Evolutionary conservation across 805 yeast genomes (phyloP).

Genomic region (Crinitomyces ghanaensis): DNA sequence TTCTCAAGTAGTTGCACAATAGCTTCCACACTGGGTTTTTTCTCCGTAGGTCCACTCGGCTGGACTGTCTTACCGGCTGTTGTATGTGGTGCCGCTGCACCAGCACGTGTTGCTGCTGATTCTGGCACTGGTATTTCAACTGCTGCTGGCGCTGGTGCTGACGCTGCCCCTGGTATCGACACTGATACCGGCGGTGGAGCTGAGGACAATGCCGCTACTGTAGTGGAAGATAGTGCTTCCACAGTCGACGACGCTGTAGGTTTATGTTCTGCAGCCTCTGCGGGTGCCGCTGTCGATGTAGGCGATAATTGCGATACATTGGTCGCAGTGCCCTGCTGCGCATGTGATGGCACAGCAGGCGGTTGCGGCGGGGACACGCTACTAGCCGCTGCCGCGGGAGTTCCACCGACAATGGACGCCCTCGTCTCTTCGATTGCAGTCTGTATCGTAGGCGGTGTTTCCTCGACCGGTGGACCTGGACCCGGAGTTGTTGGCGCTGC

Average conservation of each 20-base stretch:
- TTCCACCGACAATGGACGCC: neutral
- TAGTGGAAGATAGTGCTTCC: conserved; percentile 1
- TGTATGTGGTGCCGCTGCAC: conserved; percentile 1
- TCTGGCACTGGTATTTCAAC: neutral
- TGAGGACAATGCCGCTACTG: conserved; percentile 1
- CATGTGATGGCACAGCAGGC: conserved; percentile 2
- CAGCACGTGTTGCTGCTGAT: conserved; percentile 3
- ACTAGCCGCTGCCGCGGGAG: neutral
- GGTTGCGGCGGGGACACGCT: neutral
- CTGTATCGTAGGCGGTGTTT: too few species aligned
- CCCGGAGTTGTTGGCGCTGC: neutral
- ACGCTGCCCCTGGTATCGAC: neutral
- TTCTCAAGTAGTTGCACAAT: conserved; percentile 26
- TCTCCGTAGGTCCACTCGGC: conserved; percentile 10
- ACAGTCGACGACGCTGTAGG: neutral
- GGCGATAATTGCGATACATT: too few species aligned
- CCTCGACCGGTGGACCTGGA: too few species aligned
- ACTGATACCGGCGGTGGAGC: conserved; percentile 1
- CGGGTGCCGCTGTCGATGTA: conserved; percentile 8
- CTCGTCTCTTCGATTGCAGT: too few species aligned
- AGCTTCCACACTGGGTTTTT: conserved; percentile 20
- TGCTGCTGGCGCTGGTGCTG: conserved; percentile 4
- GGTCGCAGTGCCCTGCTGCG: conserved; percentile 1
- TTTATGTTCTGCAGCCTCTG: conserved; percentile 2
- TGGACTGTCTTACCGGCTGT: conserved; percentile 1